Evolutionary conservation across 805 yeast species (phyloP), one percentile per base, ranked within the genome.

Genomic region (Wickerhamomyces alni): DNA sequence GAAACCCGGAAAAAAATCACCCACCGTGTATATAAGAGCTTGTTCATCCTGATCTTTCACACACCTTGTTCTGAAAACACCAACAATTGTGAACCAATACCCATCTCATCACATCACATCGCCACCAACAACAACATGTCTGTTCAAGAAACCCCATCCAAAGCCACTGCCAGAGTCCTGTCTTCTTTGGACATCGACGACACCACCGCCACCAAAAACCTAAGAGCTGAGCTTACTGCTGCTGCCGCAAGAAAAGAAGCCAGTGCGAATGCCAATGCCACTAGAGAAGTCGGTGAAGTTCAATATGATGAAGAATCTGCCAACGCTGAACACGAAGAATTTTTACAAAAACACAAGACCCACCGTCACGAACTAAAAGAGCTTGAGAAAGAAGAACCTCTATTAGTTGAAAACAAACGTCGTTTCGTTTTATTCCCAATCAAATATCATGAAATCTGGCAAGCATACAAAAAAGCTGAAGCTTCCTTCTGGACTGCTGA

Each of bases 401-500:
- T 91, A 56, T 75, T 91, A 56, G 58, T 62, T 38, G 96, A 87
- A 66, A 93, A 91, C 77, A 78, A 77, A 53, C 77, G 78, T 58
- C 81, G 99, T 61, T 88, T 87, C 57, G 97, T 93, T 38, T 70
- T 91, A 44, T 89, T 89, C 79, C 99, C 99, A 51, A 87, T 91
- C 69, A 84, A 86, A 68, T 93, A 88, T 71, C 91, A 89, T 62
- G 98, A 91, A 69, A 86, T 91, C 63, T 91, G 98, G 98, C 96
- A 91, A 66, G 89, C 94, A 74, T 91, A 91, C 70, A 91, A 91
- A 74, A 87, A 91, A 69, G 97, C 98, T 37, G 99, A 93, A 74
- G 99, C 99, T 13, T 91, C 98, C 6, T 91, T 91, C 76, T 91
- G 99, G 99, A 93, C 98, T 30, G 97, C 98, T 35, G 99, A 91